Evolutionary conservation across 768 basidiomycete genomes (phyloP).

Genomic region (Russula sp.): DNA sequence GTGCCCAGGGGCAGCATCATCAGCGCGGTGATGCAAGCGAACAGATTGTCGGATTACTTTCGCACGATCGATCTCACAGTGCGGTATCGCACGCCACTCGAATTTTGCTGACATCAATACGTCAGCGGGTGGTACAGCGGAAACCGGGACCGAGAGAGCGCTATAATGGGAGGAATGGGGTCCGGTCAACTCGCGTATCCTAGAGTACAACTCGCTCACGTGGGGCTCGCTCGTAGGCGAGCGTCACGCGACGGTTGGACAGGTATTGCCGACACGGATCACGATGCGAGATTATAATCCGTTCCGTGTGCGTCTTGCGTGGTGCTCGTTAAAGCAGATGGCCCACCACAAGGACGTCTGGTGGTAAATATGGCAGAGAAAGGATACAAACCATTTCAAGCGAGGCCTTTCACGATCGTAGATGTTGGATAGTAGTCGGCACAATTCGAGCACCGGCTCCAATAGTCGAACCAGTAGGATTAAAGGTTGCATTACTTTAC

Average conservation of each 20-base stretch:
- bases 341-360: no score
- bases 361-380: no score
- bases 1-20: constrained; percentile 17
- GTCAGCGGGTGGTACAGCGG: no score
- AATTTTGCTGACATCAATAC: not conserved
- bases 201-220: constrained; percentile 16
- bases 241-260: constrained; percentile 4
- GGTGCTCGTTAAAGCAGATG: no score
- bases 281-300: constrained; percentile 17
- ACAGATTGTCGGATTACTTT: not conserved
- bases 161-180: constrained; percentile 19
- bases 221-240: constrained; percentile 16
- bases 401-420: no score
- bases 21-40: constrained; percentile 20
- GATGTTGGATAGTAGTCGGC: no score
- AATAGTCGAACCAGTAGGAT: no score
- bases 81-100: constrained; percentile 12
- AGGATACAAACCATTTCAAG: no score
- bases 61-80: constrained; percentile 16
- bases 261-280: not conserved
- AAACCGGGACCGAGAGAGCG: no score
- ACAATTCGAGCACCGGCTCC: no score
- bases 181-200: not conserved
- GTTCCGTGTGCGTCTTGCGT: constrained; percentile 15
- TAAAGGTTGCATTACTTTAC: no score